These are phyloP conservation scores for Saposhnikovia divaricata DNA, from an alignment of 129 eudicot genomes.

Conservation along the genomic window DNA sequence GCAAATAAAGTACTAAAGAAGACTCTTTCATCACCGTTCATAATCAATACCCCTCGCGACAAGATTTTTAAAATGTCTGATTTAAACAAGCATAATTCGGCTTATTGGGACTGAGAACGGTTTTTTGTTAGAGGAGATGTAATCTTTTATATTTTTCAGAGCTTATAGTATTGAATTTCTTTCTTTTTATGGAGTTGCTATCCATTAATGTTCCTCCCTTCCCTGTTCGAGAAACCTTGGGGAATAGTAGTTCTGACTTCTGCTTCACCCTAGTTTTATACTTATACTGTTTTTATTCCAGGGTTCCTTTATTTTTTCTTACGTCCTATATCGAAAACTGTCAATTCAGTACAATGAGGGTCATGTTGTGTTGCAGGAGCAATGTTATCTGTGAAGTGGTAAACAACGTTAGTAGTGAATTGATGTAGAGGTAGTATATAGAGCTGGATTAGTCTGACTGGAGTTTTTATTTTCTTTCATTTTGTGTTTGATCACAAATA, in stretches of 20 bases:
- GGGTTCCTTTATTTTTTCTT: not conserved
- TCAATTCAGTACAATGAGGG: not conserved
- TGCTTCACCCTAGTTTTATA: not conserved
- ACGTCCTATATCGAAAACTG: not conserved
- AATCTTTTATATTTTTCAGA: not conserved
- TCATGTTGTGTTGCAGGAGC: not conserved
- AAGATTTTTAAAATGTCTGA: slow-evolving; percentile 46
- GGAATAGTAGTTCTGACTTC: not conserved
- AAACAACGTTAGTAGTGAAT: no score
- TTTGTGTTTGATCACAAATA: slow-evolving; percentile 26
- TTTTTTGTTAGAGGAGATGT: not conserved
- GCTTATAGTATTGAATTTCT: not conserved
- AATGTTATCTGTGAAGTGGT: not conserved
- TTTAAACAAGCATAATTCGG: slow-evolving; percentile 60
- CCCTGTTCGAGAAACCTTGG: not conserved
- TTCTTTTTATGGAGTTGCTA: not conserved
- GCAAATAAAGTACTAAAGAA: slow-evolving; percentile 40
- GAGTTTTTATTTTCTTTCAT: not conserved
- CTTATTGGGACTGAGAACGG: slow-evolving; percentile 18
- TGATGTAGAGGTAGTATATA: not conserved
- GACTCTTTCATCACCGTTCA: slow-evolving; percentile 76
- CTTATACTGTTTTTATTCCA: not conserved
- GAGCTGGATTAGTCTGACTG: not conserved
- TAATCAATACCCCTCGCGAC: slow-evolving; percentile 38
- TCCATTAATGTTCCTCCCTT: not conserved